Evolutionary conservation across 805 yeast genomes (phyloP).

Genomic region (Ogataea methylovora): DNA sequence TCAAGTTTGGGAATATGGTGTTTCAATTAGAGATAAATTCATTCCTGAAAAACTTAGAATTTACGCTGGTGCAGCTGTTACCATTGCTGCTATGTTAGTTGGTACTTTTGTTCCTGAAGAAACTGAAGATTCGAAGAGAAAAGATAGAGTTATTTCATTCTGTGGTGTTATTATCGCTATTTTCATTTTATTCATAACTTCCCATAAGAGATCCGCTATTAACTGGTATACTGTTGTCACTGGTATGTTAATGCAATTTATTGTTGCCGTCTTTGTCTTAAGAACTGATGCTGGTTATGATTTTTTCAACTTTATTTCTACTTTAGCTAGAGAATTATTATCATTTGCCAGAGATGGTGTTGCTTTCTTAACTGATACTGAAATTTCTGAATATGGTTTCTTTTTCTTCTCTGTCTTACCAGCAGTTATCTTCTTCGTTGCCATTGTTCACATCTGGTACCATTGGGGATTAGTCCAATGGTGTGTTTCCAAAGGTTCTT

Average conservation of each 20-base stretch:
- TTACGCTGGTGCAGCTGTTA: slow-evolving; percentile 35
- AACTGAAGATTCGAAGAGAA: slow-evolving; percentile 35
- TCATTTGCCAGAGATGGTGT: slow-evolving; percentile 54
- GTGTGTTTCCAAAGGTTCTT: slow-evolving; percentile 48
- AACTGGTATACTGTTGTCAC: slow-evolving; percentile 55
- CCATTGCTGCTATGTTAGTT: slow-evolving; percentile 39
- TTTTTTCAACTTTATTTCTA: slow-evolving; percentile 52
- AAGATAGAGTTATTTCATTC: slow-evolving; percentile 52
- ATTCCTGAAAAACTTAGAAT: slow-evolving; percentile 36
- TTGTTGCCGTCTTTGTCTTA: slow-evolving; percentile 52
- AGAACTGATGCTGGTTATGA: slow-evolving; percentile 55
- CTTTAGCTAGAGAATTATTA: slow-evolving; percentile 48
- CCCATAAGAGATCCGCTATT: slow-evolving; percentile 36
- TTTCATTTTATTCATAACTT: slow-evolving; percentile 34
- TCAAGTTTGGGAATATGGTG: slow-evolving; percentile 23
- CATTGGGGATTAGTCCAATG: slow-evolving; percentile 56
- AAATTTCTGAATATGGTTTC: slow-evolving; percentile 32
- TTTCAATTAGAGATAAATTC: slow-evolving; percentile 27
- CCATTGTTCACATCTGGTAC: slow-evolving; percentile 52
- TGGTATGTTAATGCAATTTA: slow-evolving; percentile 53
- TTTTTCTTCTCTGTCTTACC: slow-evolving; percentile 55
- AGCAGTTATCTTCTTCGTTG: slow-evolving; percentile 57
- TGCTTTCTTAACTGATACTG: slow-evolving; percentile 43
- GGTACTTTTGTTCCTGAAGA: slow-evolving; percentile 49
- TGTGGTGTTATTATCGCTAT: slow-evolving; percentile 45